Evolutionary conservation across 2,329 filamentous ascomycete species (phyloP), one percentile per base, ranked within the genome.

Genomic region (Aspergillus fijiensis): DNA sequence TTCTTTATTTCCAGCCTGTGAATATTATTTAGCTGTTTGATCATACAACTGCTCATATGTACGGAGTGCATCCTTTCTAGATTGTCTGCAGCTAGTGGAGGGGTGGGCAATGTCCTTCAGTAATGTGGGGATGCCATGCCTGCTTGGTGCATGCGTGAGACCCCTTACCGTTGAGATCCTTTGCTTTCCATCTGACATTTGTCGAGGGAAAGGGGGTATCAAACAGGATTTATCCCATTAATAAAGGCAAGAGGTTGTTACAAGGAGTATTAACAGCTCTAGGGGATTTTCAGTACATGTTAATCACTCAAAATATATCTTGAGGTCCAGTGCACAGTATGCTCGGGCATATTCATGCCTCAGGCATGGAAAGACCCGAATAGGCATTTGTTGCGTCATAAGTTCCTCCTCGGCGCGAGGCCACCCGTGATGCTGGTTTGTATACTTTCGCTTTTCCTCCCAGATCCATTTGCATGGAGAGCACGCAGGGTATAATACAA

Each of bases 1-100:
- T 51, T 60, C 54, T 57, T 45, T 63, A 48, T 51, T 65, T 63
- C 54, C 48, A 61, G 55, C 59, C 52, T 57, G 56, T 60, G 60
- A 63, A 62, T 52, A 63, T 63, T 62, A 54, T 52, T 50, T 57
- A 48, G 42, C 48, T 55, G 9, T n/a, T 58, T 57, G 56, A 59
- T 49, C 48, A 55, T 56, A 55, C 60, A 57, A 51, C 58, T 51
- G 25, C 39, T 51, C 50, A 52, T 31, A 29, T 60, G 35, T 49
- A 58, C 33, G 33, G 33, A 35, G 11, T n/a, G 39, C 7, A 7
- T 21, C n/a, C 23, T 29, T 48, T 33, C 14, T 35, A 42, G 12
- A 39, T 14, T 25, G 31, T 33, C 50, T 53, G 21, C 14, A 47
- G 48, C 45, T 49, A 25, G 35, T 23, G 19, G 25, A 31, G 29